Conservation (phyloP, 371 early-diverging fungal genomes). For the Actinomortierella ambigua region DNA sequence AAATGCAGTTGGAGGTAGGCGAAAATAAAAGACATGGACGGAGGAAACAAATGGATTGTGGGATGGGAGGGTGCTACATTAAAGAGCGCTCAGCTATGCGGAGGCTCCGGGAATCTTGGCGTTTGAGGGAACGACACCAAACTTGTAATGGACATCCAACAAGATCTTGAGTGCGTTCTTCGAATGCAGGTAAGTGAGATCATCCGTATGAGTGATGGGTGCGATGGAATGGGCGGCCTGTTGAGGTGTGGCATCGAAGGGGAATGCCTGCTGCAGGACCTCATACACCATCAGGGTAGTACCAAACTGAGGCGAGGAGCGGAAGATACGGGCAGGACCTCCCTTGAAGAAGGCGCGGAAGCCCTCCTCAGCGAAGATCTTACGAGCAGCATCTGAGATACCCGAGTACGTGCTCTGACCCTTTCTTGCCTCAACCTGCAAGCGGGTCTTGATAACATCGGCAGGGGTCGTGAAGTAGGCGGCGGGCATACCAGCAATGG, state of each 20-base stretch:
- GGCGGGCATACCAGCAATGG: constrained; percentile 98
- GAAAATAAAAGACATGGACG: neutral
- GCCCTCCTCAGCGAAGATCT: constrained; percentile 93
- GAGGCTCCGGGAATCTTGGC: constrained; percentile 25
- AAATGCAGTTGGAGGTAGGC: too few species aligned
- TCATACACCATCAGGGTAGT: constrained; percentile 94
- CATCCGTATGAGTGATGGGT: constrained; percentile 29
- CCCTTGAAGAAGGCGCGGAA: constrained; percentile 97
- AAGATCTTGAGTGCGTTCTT: constrained; percentile 71
- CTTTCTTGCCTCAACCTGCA: constrained; percentile 95
- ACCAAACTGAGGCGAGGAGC: constrained; percentile 96
- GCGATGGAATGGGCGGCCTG: constrained; percentile 36
- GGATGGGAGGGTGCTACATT: neutral
- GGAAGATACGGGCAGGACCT: constrained; percentile 82
- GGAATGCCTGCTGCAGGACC: constrained; percentile 80
- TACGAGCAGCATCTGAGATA: constrained; percentile 84
- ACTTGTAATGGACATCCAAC: constrained; percentile 54
- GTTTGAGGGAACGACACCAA: constrained; percentile 42
- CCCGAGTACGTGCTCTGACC: constrained; percentile 92
- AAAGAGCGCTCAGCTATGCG: neutral
- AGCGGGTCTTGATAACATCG: constrained; percentile 98
- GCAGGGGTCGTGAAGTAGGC: constrained; percentile 98
- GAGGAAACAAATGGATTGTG: neutral
- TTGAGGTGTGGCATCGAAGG: constrained; percentile 58
- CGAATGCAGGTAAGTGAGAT: constrained; percentile 55